Conservation (phyloP, 2,329 filamentous ascomycete species). For the Arthroderma uncinatum region DNA sequence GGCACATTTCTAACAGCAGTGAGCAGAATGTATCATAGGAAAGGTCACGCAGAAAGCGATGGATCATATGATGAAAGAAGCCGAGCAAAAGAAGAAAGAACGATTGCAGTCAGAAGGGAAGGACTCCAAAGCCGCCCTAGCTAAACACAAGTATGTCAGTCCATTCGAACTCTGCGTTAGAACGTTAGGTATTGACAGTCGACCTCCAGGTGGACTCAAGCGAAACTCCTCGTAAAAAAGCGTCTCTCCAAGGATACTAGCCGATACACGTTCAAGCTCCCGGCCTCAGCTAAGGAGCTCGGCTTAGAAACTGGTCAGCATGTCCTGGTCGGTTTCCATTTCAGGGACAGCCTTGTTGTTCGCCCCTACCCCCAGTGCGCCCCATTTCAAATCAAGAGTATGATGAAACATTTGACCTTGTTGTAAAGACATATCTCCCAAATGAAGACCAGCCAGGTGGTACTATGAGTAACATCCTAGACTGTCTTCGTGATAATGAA, state of each 20-base stretch:
- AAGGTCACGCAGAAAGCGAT: slow-evolving; percentile 40
- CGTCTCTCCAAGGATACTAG: slow-evolving; percentile 36
- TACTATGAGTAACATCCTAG: slow-evolving; percentile 44
- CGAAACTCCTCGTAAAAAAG: slow-evolving; percentile 31
- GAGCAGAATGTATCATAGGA: slow-evolving; percentile 40
- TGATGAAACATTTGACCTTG: slow-evolving; percentile 39
- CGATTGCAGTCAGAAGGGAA: slow-evolving; percentile 21
- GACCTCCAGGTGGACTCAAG: slow-evolving; percentile 34
- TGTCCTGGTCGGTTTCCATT: slow-evolving; percentile 43
- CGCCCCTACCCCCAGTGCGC: slow-evolving; percentile 41
- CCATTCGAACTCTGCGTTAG: background rate
- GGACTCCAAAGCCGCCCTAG: slow-evolving; percentile 27
- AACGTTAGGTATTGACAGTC: background rate
- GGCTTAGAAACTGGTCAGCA: slow-evolving; percentile 44
- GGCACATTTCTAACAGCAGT: background rate
- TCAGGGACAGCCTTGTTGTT: slow-evolving; percentile 42
- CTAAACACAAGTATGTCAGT: slow-evolving; percentile 22
- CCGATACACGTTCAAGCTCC: slow-evolving; percentile 39
- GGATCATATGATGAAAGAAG: slow-evolving; percentile 38
- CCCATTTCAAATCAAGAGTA: slow-evolving; percentile 28
- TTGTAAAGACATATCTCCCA: slow-evolving; percentile 44
- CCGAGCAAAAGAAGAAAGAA: slow-evolving; percentile 33
- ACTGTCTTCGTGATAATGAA: slow-evolving; percentile 40
- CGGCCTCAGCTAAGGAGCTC: slow-evolving; percentile 31
- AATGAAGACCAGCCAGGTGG: slow-evolving; percentile 39